phyloP scores from a whole-genome alignment of 352 stramenopile species.

The Labyrinthula sp. region DNA sequence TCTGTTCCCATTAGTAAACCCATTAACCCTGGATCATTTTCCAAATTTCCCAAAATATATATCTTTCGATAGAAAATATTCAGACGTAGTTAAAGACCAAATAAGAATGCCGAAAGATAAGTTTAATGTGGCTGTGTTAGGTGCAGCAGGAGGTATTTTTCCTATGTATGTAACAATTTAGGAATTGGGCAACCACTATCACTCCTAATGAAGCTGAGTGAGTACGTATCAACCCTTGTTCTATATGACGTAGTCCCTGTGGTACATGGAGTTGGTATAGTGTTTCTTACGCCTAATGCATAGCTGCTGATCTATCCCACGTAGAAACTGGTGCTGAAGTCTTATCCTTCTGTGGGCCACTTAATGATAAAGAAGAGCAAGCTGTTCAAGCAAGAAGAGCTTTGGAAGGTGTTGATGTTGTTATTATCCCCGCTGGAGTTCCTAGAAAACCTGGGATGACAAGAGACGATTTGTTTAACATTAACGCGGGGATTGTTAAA shows the following conservation, averaged over 20 bases:
- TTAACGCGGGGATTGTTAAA: slow-evolving; percentile 83
- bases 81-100: too few species aligned
- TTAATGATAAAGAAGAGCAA: slow-evolving; percentile 31
- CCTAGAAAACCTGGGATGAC: slow-evolving; percentile 89
- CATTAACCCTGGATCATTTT: too few species aligned
- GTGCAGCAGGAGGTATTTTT: too few species aligned
- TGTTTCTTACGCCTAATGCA: slow-evolving; percentile 45
- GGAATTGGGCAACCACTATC: slow-evolving; percentile 95
- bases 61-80: too few species aligned
- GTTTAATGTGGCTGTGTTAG: too few species aligned
- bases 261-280: slow-evolving; percentile 32
- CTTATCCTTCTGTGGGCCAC: slow-evolving; percentile 34
- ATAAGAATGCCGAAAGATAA: too few species aligned
- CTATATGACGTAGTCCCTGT: slow-evolving; percentile 82
- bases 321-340: slow-evolving; percentile 34
- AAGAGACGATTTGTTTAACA: slow-evolving; percentile 81
- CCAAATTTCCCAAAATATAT: too few species aligned
- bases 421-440: slow-evolving; percentile 95
- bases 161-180: too few species aligned
- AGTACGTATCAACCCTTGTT: slow-evolving; percentile 77
- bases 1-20: too few species aligned
- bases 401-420: slow-evolving; percentile 63
- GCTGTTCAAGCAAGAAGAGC: too few species aligned
- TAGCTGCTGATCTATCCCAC: slow-evolving; percentile 75
- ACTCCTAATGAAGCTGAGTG: slow-evolving; percentile 86